phyloP scores from a whole-genome alignment of 345 rosid genomes.

The Ricinus communis region DNA sequence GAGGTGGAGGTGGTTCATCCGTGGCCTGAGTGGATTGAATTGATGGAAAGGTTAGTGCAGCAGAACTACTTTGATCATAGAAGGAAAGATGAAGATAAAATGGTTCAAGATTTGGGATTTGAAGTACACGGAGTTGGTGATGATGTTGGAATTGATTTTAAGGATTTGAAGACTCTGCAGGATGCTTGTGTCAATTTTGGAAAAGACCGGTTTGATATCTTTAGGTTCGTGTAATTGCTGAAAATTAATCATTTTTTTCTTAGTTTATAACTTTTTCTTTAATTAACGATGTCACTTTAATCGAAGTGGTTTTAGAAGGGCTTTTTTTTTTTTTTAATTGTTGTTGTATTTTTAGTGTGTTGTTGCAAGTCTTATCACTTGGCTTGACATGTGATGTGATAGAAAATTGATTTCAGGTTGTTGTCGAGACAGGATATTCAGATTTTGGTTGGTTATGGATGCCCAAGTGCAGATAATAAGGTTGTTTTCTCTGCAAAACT shows the following conservation, averaged over 20 bases:
- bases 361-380: conserved; percentile 11
- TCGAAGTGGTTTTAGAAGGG: not conserved
- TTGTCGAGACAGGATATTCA: conserved; percentile 84
- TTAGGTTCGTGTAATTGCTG: conserved; percentile 57
- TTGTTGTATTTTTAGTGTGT: not conserved
- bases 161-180: conserved; percentile 72
- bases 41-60: conserved; percentile 79
- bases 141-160: conserved; percentile 51
- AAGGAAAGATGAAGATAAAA: conserved; percentile 64
- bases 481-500: conserved; percentile 85
- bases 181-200: conserved; percentile 87
- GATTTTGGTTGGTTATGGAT: conserved; percentile 85
- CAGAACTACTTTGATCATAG: conserved; percentile 92
- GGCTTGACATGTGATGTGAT: conserved; percentile 29
- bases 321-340: not conserved
- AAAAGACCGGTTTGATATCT: conserved; percentile 91
- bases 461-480: conserved; percentile 82
- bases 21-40: conserved; percentile 98
- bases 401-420: conserved; percentile 59
- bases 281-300: not conserved
- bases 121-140: conserved; percentile 26
- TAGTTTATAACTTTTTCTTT: not conserved
- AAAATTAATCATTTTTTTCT: not conserved
- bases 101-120: conserved; percentile 58
- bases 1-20: conserved; percentile 77